phyloP scores from a whole-genome alignment of 345 rosid species.

The Euclidium syriacum region DNA sequence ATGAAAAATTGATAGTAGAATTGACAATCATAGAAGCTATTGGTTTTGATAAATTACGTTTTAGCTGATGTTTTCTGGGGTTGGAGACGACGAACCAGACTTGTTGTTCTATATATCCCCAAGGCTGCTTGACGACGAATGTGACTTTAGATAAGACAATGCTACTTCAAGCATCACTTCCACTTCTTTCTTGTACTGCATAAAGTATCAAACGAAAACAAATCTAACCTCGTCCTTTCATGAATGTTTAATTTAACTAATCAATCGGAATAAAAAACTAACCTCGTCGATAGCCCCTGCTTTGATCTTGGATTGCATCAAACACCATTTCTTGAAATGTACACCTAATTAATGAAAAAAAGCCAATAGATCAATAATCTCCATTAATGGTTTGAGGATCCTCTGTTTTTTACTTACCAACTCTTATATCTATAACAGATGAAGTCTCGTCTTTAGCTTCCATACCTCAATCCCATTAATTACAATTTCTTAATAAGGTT shows the following conservation, averaged over 20 bases:
- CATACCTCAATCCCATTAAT: too few relatives aligned
- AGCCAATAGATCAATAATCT: slow-evolving; percentile 11
- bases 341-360: slow-evolving; percentile 64
- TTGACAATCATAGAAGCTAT: not conserved
- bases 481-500: too few relatives aligned
- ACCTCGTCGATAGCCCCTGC: slow-evolving; percentile 88
- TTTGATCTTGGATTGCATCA: slow-evolving; percentile 93
- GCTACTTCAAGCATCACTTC: slow-evolving; percentile 65
- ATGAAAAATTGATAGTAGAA: not conserved
- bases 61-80: slow-evolving; percentile 21
- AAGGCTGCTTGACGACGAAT: slow-evolving; percentile 7
- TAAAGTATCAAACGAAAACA: not conserved
- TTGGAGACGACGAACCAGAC: slow-evolving; percentile 9
- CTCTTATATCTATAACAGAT: slow-evolving; percentile 62
- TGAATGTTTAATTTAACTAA: not conserved
- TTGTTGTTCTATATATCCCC: slow-evolving; percentile 10
- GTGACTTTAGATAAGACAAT: slow-evolving; percentile 34
- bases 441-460: slow-evolving; percentile 61
- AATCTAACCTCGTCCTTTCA: not conserved
- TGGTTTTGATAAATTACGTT: not conserved
- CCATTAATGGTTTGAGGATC: not conserved
- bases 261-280: slow-evolving; percentile 14
- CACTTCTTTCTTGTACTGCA: slow-evolving; percentile 84
- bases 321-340: slow-evolving; percentile 97
- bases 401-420: slow-evolving; percentile 52